phyloP scores from a whole-genome alignment of 805 yeast species.

The Wickerhamiella azyma region DNA sequence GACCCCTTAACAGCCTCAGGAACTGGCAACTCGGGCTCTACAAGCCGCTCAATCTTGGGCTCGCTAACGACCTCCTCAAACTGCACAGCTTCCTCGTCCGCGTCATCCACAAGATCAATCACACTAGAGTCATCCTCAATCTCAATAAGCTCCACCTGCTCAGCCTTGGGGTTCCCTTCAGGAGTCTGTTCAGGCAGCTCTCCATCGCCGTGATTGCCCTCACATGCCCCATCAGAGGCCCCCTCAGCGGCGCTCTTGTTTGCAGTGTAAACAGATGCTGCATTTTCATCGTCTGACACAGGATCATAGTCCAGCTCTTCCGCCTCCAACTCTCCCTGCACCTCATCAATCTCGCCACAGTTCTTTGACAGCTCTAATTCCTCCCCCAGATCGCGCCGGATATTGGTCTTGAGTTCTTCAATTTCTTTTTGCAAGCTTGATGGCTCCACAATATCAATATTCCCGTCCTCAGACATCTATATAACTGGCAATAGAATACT shows the following conservation, averaged over 20 bases:
- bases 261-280: not conserved
- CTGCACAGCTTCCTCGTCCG: not conserved
- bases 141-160: not conserved
- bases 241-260: not conserved
- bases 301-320: not conserved
- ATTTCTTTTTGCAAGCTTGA: conserved; percentile 3
- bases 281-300: not conserved
- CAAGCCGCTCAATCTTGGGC: not conserved
- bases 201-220: too few relatives aligned
- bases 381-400: not conserved
- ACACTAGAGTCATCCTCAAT: not conserved
- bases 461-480: not conserved
- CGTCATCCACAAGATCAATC: not conserved
- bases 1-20: too few relatives aligned
- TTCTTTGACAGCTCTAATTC: not conserved
- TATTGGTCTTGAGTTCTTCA: conserved; percentile 1
- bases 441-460: not conserved
- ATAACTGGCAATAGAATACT: not conserved
- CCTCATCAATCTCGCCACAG: not conserved
- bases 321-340: not conserved
- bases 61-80: not conserved
- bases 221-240: too few relatives aligned
- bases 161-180: not conserved
- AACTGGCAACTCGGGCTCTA: not conserved
- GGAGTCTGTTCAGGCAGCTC: not conserved